Evolutionary conservation across 2,329 filamentous ascomycete genomes (phyloP).

Genomic region (Calycina marina): DNA sequence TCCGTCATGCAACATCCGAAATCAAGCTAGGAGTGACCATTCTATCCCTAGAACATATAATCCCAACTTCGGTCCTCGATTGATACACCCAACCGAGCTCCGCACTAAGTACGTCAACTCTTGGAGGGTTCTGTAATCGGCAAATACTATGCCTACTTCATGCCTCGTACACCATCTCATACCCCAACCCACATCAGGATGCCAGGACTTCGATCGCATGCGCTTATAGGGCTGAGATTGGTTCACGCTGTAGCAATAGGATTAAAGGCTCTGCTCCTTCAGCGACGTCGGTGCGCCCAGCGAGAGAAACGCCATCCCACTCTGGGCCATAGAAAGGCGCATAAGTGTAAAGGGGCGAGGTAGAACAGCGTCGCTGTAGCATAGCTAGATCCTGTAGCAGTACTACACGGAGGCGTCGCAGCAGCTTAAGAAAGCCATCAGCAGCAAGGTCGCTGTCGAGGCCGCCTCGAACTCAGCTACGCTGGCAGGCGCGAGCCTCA

Average conservation of each 20-base stretch:
- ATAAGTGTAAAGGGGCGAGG: not conserved
- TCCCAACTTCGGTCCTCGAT: no score
- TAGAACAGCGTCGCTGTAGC: conserved; percentile 1
- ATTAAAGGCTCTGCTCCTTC: not conserved
- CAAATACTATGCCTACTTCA: no score
- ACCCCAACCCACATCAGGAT: no score
- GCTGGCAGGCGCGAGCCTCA: not conserved
- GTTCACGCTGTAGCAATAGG: conserved; percentile 3
- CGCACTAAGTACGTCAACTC: no score
- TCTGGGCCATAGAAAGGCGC: not conserved
- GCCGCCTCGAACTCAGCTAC: not conserved
- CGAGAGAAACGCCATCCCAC: conserved; percentile 3
- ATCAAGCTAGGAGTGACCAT: no score
- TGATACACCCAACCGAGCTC: no score
- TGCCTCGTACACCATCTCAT: no score
- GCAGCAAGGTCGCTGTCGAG: conserved; percentile 1
- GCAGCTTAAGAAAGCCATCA: conserved; percentile 1
- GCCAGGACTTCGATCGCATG: no score
- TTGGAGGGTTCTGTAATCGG: no score
- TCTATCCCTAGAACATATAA: no score
- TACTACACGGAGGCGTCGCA: conserved; percentile 1
- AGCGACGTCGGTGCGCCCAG: not conserved
- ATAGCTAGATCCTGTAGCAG: conserved; percentile 4
- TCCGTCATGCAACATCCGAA: no score
- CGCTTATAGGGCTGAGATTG: no score